Conservation (phyloP, 805 yeast species). For the Priceomyces melissophilus region DNA sequence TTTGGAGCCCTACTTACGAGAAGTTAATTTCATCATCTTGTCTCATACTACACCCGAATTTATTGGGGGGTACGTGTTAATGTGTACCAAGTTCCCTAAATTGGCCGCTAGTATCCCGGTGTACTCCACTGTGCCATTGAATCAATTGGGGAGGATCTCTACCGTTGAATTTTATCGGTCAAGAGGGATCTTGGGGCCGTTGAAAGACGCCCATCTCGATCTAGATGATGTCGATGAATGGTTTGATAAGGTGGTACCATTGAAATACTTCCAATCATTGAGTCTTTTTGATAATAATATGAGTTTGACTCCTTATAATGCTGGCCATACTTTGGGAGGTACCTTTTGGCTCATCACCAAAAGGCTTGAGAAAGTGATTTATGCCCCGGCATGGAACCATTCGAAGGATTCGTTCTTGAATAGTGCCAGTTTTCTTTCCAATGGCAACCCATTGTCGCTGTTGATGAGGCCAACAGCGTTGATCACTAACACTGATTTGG, state of each 20-base stretch:
- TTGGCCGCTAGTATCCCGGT: conserved; percentile 64
- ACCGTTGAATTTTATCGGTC: conserved; percentile 80
- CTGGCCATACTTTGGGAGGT: conserved; percentile 95
- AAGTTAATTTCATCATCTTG: conserved; percentile 67
- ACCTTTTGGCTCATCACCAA: conserved; percentile 78
- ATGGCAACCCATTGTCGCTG: conserved; percentile 61
- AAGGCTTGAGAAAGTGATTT: conserved; percentile 74
- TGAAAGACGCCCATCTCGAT: conserved; percentile 54
- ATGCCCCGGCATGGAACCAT: conserved; percentile 95
- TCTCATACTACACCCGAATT: conserved; percentile 84
- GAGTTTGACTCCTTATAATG: conserved; percentile 74
- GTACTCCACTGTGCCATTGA: conserved; percentile 86
- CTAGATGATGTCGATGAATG: conserved; percentile 72
- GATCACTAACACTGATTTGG: conserved; percentile 68
- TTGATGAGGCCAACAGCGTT: conserved; percentile 78
- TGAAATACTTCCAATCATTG: conserved; percentile 79
- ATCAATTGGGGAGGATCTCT: conserved; percentile 79
- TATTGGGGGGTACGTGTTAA: conserved; percentile 71
- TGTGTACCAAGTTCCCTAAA: conserved; percentile 56
- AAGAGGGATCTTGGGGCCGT: conserved; percentile 73
- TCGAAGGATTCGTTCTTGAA: conserved; percentile 81
- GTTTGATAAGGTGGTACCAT: conserved; percentile 64
- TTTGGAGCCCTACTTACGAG: conserved; percentile 31
- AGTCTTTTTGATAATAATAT: conserved; percentile 62
- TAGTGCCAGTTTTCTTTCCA: conserved; percentile 30